phyloP scores from a whole-genome alignment of 345 rosid genomes.

The Excoecaria agallocha region DNA sequence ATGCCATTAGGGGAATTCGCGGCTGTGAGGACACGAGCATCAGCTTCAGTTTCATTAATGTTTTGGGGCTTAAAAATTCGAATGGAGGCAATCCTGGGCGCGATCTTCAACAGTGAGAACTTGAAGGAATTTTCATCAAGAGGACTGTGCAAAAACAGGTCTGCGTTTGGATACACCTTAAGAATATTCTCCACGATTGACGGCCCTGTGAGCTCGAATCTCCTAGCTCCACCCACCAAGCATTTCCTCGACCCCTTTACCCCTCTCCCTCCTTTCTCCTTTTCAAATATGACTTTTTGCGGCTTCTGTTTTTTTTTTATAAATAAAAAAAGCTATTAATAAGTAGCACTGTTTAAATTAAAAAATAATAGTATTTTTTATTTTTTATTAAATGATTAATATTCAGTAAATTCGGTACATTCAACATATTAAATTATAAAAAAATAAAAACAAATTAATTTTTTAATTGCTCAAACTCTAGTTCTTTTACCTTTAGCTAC shows the following conservation, averaged over 20 bases:
- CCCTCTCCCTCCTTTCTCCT: slow-evolving; percentile 17
- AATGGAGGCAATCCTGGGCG: slow-evolving; percentile 66
- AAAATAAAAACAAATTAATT: too few species aligned
- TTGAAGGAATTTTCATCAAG: slow-evolving; percentile 66
- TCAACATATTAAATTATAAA: too few species aligned
- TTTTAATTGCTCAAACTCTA: too few species aligned
- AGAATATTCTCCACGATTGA: slow-evolving; percentile 72
- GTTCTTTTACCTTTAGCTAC: not conserved
- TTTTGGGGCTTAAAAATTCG: slow-evolving; percentile 58
- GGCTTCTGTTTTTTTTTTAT: slow-evolving; percentile 8
- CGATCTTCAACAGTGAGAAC: slow-evolving; percentile 53
- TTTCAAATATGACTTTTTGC: slow-evolving; percentile 24
- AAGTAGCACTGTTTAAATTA: too few species aligned
- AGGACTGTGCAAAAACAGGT: slow-evolving; percentile 83
- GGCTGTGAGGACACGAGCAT: slow-evolving; percentile 72
- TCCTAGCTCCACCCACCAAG: slow-evolving; percentile 88
- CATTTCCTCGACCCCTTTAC: slow-evolving; percentile 41
- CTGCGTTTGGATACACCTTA: slow-evolving; percentile 64
- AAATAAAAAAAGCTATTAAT: too few species aligned
- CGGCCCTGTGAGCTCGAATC: slow-evolving; percentile 89
- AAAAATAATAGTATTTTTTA: too few species aligned
- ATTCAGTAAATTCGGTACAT: too few species aligned
- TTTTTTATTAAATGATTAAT: too few species aligned
- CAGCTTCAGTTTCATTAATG: slow-evolving; percentile 47
- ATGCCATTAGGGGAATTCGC: slow-evolving; percentile 82